Base-by-base conservation (phyloP, 1,139 yeast genomes). In the Pichia sp. region DNA sequence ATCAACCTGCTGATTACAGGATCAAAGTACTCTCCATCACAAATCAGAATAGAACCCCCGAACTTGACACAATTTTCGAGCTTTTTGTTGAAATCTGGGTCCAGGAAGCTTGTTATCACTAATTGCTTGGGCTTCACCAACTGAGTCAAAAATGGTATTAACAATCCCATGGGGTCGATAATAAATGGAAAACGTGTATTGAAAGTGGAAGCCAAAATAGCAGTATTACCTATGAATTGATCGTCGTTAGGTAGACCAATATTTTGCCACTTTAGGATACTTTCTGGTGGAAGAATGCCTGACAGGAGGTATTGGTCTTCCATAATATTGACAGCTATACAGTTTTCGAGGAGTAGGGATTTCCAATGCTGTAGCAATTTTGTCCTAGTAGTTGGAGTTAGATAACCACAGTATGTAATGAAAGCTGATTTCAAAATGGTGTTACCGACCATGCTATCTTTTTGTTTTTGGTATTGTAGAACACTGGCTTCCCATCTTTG, bases 51-150 rank as follows among this genome's bases (percentile, higher is more conserved):
- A 0, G 78, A 64, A 4, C 89, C 90, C 8, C 99, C 98, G 72
- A 91, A 91, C 55, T 95, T 73, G 26, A 91, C 66, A 0, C 96
- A 84, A 62, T 89, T 86, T 63, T 89, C 96, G 25, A 91, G 67
- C 50, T 82, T 87, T 60, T 81, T 85, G 4, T 78, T 65, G 64
- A 85, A 87, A 0, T 85, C 79, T n/a, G 77, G 79, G 60, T 86
- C 88, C 49, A 85, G 66, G 62, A 90, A 91, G 59, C 95, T 87
- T 0, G 96, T 79, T 0, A 80, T 65, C 0, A 76, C 70, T 1
- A 85, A 64, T 48, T 74, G 75, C 40, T 72, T 70, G 0, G 71
- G 70, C 1, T 62, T 56, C 37, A 64, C 58, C 36, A 67, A 64
- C 19, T 67, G 63, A 2, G 60, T 54, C 25, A 88, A 56, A 13